These are phyloP conservation scores for Puccinia polysora DNA, from an alignment of 1,284 basidiomycete species.

Conservation along the genomic window DNA sequence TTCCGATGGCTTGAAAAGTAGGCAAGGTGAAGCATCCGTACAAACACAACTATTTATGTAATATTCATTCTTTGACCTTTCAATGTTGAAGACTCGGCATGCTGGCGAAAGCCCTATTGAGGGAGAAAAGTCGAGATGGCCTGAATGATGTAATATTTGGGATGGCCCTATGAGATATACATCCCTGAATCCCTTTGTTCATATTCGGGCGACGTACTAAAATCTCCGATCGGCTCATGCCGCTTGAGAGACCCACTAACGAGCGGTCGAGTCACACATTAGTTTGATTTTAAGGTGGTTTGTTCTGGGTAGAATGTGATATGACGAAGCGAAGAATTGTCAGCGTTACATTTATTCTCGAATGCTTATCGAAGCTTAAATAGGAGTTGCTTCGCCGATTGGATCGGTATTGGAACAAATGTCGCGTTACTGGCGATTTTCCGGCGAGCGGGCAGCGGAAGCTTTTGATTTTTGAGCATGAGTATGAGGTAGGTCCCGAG, in stretches of 20 bases:
- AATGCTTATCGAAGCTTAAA: too few relatives aligned
- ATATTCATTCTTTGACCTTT: not conserved
- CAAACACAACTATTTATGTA: not conserved
- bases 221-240: conserved; percentile 27
- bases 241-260: not conserved
- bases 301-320: conserved; percentile 18
- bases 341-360: too few relatives aligned
- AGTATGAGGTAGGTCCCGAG: too few relatives aligned
- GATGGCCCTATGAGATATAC: not conserved
- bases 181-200: conserved; percentile 15
- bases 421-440: too few relatives aligned
- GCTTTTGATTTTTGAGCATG: too few relatives aligned
- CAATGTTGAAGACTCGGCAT: not conserved
- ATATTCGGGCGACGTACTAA: conserved; percentile 12
- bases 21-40: not conserved
- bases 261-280: conserved; percentile 20
- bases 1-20: not conserved
- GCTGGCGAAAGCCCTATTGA: not conserved
- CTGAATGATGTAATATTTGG: conserved; percentile 16
- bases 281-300: conserved; percentile 11
- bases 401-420: too few relatives aligned
- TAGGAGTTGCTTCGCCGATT: too few relatives aligned
- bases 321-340: not conserved
- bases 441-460: too few relatives aligned
- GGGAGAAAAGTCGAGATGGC: conserved; percentile 9